Evolutionary conservation across 495 filamentous ascomycete genomes (phyloP).

Genomic region (Aspergillus avenaceus): DNA sequence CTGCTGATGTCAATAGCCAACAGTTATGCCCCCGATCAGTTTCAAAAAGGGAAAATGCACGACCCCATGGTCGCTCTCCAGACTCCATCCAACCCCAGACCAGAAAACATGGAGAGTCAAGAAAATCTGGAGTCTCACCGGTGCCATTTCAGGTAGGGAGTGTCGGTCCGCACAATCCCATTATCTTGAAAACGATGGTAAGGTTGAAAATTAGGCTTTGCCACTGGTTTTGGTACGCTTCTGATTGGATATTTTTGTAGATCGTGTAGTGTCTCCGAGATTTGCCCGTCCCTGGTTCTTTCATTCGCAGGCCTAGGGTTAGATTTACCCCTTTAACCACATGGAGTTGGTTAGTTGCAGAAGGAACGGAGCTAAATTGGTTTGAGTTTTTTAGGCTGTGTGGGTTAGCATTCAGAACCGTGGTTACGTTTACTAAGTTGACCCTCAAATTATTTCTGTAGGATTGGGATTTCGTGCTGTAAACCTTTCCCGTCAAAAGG

Average conservation of each 20-base stretch:
- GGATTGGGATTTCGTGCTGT: too few relatives aligned
- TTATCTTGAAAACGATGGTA: neutral
- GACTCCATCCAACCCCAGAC: neutral
- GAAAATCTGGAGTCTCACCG: neutral
- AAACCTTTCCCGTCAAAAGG: too few relatives aligned
- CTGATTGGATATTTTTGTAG: neutral
- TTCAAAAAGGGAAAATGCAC: neutral
- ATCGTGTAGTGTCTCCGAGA: neutral
- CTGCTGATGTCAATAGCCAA: neutral
- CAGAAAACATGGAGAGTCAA: neutral
- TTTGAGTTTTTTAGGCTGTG: neutral
- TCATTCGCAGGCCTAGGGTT: neutral
- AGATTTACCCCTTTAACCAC: neutral
- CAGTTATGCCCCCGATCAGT: neutral
- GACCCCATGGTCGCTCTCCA: neutral
- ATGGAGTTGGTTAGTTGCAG: neutral
- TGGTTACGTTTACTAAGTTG: neutral
- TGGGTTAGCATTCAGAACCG: neutral
- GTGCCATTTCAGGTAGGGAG: neutral
- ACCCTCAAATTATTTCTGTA: too few relatives aligned
- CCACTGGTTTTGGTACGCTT: neutral
- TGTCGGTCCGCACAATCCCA: neutral
- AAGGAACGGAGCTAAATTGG: neutral
- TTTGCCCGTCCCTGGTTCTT: constrained; percentile 13
- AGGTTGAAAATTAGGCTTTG: neutral